Conservation (phyloP, 2,329 filamentous ascomycete genomes). For the Capronia americana region DNA sequence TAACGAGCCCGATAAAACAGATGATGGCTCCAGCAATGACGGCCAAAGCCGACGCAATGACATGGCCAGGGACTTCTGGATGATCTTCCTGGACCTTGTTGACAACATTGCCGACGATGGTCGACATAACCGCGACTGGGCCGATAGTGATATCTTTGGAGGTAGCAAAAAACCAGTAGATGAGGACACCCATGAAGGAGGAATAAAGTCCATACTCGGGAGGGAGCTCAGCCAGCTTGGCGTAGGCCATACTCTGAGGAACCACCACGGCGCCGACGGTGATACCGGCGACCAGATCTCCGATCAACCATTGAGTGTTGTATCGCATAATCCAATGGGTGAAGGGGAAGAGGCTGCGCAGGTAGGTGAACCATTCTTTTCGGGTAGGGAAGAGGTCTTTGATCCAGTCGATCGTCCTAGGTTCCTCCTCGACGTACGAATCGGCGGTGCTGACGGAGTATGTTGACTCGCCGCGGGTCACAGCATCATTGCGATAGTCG, state of each 20-base stretch:
- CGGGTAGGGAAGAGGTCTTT: conserved; percentile 66
- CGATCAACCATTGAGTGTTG: conserved; percentile 85
- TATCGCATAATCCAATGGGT: conserved; percentile 86
- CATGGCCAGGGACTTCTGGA: conserved; percentile 64
- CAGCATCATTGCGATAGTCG: conserved; percentile 67
- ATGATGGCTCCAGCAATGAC: conserved; percentile 80
- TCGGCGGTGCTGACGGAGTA: conserved; percentile 76
- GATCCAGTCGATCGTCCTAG: conserved; percentile 76
- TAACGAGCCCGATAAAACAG: conserved; percentile 75
- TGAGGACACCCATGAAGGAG: conserved; percentile 91
- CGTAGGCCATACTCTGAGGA: conserved; percentile 97
- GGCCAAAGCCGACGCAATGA: conserved; percentile 78
- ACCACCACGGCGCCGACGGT: conserved; percentile 82
- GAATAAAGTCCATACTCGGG: conserved; percentile 89
- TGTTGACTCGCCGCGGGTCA: conserved; percentile 78
- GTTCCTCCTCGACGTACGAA: conserved; percentile 82
- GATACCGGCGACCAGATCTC: conserved; percentile 85
- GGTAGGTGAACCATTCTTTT: conserved; percentile 64
- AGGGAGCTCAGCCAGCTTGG: conserved; percentile 77
- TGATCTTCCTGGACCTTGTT: conserved; percentile 63
- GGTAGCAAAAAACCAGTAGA: conserved; percentile 98
- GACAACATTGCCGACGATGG: conserved; percentile 83
- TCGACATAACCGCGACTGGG: conserved; percentile 94
- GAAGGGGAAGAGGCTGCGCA: conserved; percentile 82
- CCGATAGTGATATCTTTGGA: conserved; percentile 99